These are phyloP conservation scores for Tilletia setariae DNA, from an alignment of 1,284 basidiomycete genomes.

Conservation along the genomic window DNA sequence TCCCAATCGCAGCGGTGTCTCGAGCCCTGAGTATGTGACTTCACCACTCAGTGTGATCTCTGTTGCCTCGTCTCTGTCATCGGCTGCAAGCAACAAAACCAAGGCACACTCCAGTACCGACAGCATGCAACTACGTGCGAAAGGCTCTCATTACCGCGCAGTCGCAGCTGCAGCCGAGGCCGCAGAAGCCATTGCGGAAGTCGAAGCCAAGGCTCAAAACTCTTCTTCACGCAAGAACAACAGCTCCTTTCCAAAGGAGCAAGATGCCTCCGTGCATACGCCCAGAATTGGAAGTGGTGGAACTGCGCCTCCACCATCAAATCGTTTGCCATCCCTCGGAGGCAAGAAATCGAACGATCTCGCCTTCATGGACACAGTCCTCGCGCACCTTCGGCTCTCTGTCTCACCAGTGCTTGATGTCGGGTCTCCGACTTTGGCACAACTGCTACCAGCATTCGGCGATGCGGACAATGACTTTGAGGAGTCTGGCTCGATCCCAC, in stretches of 20 bases:
- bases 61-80: background rate
- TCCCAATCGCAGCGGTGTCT: background rate
- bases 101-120: background rate
- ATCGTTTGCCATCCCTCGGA: background rate
- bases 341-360: no score
- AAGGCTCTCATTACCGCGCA: constrained; percentile 7
- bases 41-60: constrained; percentile 5
- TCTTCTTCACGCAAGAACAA: background rate
- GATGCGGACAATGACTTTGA: background rate
- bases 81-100: background rate
- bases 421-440: background rate
- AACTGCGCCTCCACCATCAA: background rate
- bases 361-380: constrained; percentile 6
- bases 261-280: background rate
- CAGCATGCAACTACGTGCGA: background rate
- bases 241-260: background rate
- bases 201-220: background rate
- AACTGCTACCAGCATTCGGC: constrained; percentile 6
- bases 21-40: no score
- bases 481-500: background rate
- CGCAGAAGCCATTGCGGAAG: background rate
- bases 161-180: constrained; percentile 2
- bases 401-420: background rate
- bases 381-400: constrained; percentile 2
- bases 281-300: background rate